Conservation (phyloP, 2,329 filamentous ascomycete species). For the Leptoxyphium fumago region DNA sequence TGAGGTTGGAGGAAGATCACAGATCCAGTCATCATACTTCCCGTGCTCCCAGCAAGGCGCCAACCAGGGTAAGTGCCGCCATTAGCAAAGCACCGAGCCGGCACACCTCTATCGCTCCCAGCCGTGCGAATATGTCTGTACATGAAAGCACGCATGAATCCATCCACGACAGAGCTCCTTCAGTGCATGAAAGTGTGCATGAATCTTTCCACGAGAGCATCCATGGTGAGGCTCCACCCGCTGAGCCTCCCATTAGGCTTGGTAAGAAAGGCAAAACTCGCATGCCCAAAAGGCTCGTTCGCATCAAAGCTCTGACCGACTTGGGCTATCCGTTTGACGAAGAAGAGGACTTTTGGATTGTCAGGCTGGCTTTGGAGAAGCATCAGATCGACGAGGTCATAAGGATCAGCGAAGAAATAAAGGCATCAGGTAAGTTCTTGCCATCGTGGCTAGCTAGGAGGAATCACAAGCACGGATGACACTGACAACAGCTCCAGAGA, state of each 20-base stretch:
- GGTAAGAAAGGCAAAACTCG: constrained; percentile 69
- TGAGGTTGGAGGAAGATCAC: neutral
- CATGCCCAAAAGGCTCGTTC: constrained; percentile 68
- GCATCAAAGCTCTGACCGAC: constrained; percentile 66
- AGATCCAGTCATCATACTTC: neutral
- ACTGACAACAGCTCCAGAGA: constrained; percentile 16
- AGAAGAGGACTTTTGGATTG: constrained; percentile 71
- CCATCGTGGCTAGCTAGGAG: neutral
- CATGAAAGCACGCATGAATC: constrained; percentile 6
- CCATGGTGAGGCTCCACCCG: constrained; percentile 10
- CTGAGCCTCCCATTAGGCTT: constrained; percentile 17
- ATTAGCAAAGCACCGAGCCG: constrained; percentile 2
- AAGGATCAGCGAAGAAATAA: constrained; percentile 63
- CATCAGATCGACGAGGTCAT: constrained; percentile 86
- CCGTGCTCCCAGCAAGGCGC: neutral
- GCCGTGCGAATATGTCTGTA: constrained; percentile 3
- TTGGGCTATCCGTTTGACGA: constrained; percentile 76
- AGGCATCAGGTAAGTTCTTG: constrained; percentile 26
- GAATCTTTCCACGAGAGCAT: constrained; percentile 11
- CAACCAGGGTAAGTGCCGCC: neutral
- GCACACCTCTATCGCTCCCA: neutral
- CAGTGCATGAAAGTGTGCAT: constrained; percentile 9
- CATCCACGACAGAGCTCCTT: constrained; percentile 2
- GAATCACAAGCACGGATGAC: neutral
- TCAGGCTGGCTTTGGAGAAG: constrained; percentile 73